Evolutionary conservation across 1,284 basidiomycete species (phyloP), one percentile per base, ranked within the genome.

Genomic region (Quambalaria eucalypti): DNA sequence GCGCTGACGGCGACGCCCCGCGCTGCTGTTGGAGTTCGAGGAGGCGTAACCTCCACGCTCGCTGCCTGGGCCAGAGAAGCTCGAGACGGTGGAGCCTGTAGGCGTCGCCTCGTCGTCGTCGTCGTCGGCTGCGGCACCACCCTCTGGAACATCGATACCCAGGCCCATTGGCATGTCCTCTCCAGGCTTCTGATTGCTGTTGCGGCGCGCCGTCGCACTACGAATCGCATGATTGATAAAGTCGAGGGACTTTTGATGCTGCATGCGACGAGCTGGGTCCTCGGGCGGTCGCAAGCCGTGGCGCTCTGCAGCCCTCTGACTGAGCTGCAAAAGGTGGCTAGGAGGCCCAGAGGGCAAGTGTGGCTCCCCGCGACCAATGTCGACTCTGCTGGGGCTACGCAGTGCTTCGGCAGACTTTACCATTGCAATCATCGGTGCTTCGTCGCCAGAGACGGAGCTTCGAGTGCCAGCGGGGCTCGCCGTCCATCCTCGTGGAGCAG

Each of bases 161-260:
- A 73, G 57, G 1, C 71, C 69, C 4, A 65, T 48, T 1, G 69
- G 64, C 47, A 36, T 6, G 57, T 53, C 12, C 55, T 54, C 1
- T 54, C 58, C 4, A 57, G 56, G 6, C 21, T 7, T 5, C 29
- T n/a, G 14, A 21, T 16, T 36, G 36, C 26, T 51, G 4, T 55
- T 69, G 12, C 59, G 60, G 19, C 69, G 55, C 38, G 73, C 73
- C 1, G 73, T 71, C n/a, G 73, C 73, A 52, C 72, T 75, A 16
- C 68, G 63, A 36, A 75, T 74, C 6, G 73, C 73, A 48, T 69
- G 69, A 51, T 75, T 72, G 63, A 75, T 75, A 50, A 74, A 74
- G 57, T 74, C 72, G 16, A 75, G 68, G 39, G 73, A 75, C 44
- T 71, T 69, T 30, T 70, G 70, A 51, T 74, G 72, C 46, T 74